Base-by-base conservation (phyloP, 1,284 basidiomycete species). In the Heterobasidion annosum region DNA sequence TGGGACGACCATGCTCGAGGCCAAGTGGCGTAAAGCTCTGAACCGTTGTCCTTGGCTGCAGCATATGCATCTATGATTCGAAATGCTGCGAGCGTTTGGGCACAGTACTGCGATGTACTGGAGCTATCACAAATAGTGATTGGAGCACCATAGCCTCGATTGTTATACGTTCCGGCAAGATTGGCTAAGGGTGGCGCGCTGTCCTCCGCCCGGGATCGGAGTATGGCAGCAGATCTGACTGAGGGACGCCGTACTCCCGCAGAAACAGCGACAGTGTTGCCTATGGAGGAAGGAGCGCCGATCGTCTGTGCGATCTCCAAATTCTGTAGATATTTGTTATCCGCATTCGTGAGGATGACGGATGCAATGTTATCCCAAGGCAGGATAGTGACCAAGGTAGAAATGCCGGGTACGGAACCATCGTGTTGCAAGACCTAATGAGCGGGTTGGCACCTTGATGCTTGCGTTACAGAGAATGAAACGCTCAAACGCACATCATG, bases 341-440 rank as follows among this genome's bases (percentile, higher is more conserved):
- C 73, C 16, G 61, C 60, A 57, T 79, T 77, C 5, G 70, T 69
- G 2, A 78, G 65, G 0, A 68, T 62, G 7, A 76, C 66, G 12
- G 75, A 61, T 0, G 69, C 76, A 3, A 78, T 57, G 16, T 69
- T 68, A 50, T 72, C 68, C 13, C 32, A 12, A 1, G 63, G 63
- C 8, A 64, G 51, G 51, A 65, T 61, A 1, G 53, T 59, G 10
- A 74, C 67, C 42, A 68, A 63, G 0, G 70, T 69, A 34, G 71
- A 70, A 60, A 72, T 75, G 0, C 75, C 77, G 3, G 73, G 72
- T 54, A 69, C 67, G 49, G 62, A 67, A 3, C 75, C 73, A 2
- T 65, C 65, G 57, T 76, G 73, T 50, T 69, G 65, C 16, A 76
- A 65, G 16, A 73, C 57, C 56, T 56, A n/a, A 15, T 12, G 6